phyloP scores from a whole-genome alignment of 371 early-diverging fungal species.

The Mucor plumbeus region DNA sequence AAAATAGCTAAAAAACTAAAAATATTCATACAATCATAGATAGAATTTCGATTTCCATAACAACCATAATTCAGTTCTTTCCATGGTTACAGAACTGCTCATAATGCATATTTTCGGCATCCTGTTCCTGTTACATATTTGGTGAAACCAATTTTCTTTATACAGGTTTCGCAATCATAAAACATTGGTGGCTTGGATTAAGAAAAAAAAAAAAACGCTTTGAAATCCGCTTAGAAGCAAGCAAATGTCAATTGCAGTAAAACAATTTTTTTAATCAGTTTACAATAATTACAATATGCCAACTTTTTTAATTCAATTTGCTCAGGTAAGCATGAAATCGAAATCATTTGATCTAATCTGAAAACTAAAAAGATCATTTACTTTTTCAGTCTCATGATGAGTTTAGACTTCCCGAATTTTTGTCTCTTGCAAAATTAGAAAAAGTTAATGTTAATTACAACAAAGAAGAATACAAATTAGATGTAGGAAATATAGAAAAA shows the following conservation, averaged over 20 bases:
- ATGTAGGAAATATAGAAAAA: slow-evolving; percentile 39
- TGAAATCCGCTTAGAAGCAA: not conserved
- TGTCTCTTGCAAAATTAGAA: slow-evolving; percentile 79
- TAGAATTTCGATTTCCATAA: not conserved
- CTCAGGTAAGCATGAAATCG: slow-evolving; percentile 32
- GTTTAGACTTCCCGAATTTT: slow-evolving; percentile 82
- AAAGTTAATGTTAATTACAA: slow-evolving; percentile 65
- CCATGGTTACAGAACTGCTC: too few relatives aligned
- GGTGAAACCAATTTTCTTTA: not conserved
- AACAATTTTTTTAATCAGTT: slow-evolving; percentile 2
- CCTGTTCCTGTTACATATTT: not conserved
- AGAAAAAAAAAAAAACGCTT: not conserved
- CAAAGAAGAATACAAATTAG: slow-evolving; percentile 53
- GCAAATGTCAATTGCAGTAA: not conserved
- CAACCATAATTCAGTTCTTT: not conserved
- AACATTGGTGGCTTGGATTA: not conserved
- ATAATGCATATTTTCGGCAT: not conserved
- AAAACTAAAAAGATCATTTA: not conserved
- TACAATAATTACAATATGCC: slow-evolving; percentile 32
- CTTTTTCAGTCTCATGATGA: slow-evolving; percentile 61
- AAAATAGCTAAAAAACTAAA: too few relatives aligned
- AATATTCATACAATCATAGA: not conserved
- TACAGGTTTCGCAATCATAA: slow-evolving; percentile 3
- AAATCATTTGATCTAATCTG: not conserved
- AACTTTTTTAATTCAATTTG: slow-evolving; percentile 50